These are phyloP conservation scores for Fusarium continuum DNA, from an alignment of 2,329 filamentous ascomycete species.

Conservation along the genomic window DNA sequence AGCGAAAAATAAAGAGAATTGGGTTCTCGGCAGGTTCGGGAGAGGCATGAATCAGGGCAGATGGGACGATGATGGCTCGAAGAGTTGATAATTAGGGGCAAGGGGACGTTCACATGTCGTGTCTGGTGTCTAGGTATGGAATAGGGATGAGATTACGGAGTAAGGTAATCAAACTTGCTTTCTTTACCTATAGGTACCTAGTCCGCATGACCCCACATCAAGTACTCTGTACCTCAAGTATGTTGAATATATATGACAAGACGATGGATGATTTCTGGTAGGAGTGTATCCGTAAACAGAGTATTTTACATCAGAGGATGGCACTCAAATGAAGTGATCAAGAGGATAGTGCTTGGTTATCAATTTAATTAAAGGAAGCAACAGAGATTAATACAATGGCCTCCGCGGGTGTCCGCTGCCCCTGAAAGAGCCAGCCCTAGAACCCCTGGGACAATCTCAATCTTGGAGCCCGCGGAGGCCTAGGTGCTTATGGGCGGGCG, in stretches of 20 bases:
- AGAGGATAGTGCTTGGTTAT: no score
- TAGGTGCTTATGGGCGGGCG: no score
- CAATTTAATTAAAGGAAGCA: no score
- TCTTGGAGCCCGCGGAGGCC: constrained; percentile 25
- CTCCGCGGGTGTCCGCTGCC: neutral
- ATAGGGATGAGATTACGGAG: neutral
- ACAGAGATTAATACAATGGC: no score
- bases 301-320: no score
- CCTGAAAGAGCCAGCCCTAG: neutral
- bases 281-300: no score
- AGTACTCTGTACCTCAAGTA: no score
- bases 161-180: neutral
- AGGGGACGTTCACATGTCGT: neutral
- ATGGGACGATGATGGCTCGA: neutral
- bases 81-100: constrained; percentile 1
- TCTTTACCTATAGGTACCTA: no score
- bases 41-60: neutral
- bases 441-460: constrained; percentile 22
- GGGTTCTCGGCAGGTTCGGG: constrained; percentile 24
- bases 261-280: no score
- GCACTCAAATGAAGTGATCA: no score
- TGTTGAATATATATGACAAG: no score
- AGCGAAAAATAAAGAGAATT: constrained; percentile 14
- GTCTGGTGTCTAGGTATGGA: neutral
- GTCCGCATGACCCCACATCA: no score